Conservation (phyloP, 805 yeast species). For the Cyberlindnera maritima region DNA sequence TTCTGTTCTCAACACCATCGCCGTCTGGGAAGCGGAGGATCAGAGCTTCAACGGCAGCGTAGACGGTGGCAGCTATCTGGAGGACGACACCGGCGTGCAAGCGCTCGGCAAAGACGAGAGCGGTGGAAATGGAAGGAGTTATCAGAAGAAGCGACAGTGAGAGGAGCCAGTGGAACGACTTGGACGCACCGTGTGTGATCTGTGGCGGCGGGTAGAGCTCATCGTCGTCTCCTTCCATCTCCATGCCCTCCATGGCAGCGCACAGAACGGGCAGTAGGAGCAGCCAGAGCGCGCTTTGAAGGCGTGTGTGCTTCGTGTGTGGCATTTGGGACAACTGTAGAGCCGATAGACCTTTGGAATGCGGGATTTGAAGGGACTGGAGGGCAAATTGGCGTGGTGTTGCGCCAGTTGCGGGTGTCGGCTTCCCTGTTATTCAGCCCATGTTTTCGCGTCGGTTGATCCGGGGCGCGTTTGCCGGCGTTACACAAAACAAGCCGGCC, state of each 20-base stretch:
- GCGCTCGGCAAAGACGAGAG: slow-evolving; percentile 52
- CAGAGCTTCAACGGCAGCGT: slow-evolving; percentile 54
- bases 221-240: slow-evolving; percentile 33
- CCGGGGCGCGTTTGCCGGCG: background rate
- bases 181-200: slow-evolving; percentile 45
- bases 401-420: background rate
- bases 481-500: background rate
- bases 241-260: slow-evolving; percentile 18
- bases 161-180: slow-evolving; percentile 64
- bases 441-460: background rate
- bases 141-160: slow-evolving; percentile 47
- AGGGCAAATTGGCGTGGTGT: background rate
- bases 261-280: slow-evolving; percentile 6
- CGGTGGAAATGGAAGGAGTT: slow-evolving; percentile 54
- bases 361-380: background rate
- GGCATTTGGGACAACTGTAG: slow-evolving; percentile 11
- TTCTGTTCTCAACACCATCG: slow-evolving; percentile 62
- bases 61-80: slow-evolving; percentile 46
- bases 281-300: background rate
- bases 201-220: slow-evolving; percentile 35
- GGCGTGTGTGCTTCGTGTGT: slow-evolving; percentile 10
- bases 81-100: slow-evolving; percentile 42
- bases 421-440: too few relatives aligned
- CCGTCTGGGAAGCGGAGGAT: slow-evolving; percentile 62
- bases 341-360: too few relatives aligned